Conservation (phyloP, 2,329 filamentous ascomycete genomes). For the Chaetomium strumarium region DNA sequence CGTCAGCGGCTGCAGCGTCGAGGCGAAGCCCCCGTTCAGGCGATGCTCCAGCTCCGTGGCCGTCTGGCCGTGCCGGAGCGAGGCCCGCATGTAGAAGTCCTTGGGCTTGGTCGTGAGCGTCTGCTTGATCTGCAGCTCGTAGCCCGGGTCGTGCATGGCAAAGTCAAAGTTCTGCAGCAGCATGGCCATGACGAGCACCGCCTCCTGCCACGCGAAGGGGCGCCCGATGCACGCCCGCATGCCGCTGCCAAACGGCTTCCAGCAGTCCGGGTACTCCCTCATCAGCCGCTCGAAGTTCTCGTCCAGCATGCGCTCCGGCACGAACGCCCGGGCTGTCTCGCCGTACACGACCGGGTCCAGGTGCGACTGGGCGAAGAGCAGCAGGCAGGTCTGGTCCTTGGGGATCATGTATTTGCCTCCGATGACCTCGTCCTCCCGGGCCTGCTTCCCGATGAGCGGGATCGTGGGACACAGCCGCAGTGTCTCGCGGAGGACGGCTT, state of each 20-base stretch:
- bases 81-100: slow-evolving; percentile 56
- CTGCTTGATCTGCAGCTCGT: slow-evolving; percentile 49
- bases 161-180: slow-evolving; percentile 69
- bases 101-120: slow-evolving; percentile 59
- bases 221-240: slow-evolving; percentile 65
- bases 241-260: slow-evolving; percentile 61
- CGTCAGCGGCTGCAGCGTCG: slow-evolving; percentile 24
- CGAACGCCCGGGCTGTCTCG: slow-evolving; percentile 58
- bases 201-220: slow-evolving; percentile 70
- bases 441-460: slow-evolving; percentile 48
- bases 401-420: slow-evolving; percentile 56
- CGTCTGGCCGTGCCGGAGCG: slow-evolving; percentile 54
- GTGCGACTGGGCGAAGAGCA: slow-evolving; percentile 51
- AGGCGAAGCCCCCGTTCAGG: slow-evolving; percentile 37
- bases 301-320: slow-evolving; percentile 66
- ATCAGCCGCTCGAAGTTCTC: slow-evolving; percentile 57
- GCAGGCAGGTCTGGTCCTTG: slow-evolving; percentile 43
- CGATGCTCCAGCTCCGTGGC: slow-evolving; percentile 42
- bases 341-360: slow-evolving; percentile 60
- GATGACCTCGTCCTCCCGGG: slow-evolving; percentile 50
- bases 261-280: slow-evolving; percentile 55
- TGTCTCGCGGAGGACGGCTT: slow-evolving; percentile 59
- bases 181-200: slow-evolving; percentile 54
- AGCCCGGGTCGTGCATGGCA: slow-evolving; percentile 53
- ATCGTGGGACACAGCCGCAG: slow-evolving; percentile 58